Evolutionary conservation across 495 filamentous ascomycete genomes (phyloP).

Genomic region (Neurospora sp.): DNA sequence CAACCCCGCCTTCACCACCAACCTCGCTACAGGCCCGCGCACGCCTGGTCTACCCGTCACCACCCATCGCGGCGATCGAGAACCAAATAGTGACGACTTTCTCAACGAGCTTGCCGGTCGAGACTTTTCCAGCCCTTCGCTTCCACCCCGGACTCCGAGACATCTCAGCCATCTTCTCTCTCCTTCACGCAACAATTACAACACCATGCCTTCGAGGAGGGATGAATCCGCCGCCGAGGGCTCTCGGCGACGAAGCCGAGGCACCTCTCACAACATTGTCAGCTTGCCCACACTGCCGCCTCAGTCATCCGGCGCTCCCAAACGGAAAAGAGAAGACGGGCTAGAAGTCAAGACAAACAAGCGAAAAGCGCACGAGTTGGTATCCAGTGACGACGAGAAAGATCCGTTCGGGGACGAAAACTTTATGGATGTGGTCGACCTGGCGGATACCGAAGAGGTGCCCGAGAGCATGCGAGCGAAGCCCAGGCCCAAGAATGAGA

Average conservation of each 20-base stretch:
- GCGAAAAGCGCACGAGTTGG: conserved; percentile 6
- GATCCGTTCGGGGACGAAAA: conserved; percentile 13
- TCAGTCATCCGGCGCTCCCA: neutral
- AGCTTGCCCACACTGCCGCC: neutral
- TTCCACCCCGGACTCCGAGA: conserved; percentile 7
- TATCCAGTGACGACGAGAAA: conserved; percentile 20
- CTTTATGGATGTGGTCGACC: conserved; percentile 30
- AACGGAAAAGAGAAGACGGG: neutral
- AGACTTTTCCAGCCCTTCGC: conserved; percentile 30
- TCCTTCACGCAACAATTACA: neutral
- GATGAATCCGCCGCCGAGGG: neutral
- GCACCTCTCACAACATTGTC: neutral
- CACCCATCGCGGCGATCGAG: neutral
- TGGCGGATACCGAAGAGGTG: conserved; percentile 54
- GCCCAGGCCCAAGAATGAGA: conserved; percentile 38
- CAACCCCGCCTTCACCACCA: neutral
- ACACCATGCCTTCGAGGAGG: neutral
- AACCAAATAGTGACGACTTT: conserved; percentile 23
- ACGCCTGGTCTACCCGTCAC: neutral
- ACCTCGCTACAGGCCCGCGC: neutral
- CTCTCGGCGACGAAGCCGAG: neutral
- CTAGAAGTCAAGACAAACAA: neutral
- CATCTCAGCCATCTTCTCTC: neutral
- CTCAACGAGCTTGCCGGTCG: conserved; percentile 15
- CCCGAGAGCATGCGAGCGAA: conserved; percentile 39